Evolutionary conservation across 2,329 filamentous ascomycete species (phyloP).

Genomic region (Canariomyces notabilis): DNA sequence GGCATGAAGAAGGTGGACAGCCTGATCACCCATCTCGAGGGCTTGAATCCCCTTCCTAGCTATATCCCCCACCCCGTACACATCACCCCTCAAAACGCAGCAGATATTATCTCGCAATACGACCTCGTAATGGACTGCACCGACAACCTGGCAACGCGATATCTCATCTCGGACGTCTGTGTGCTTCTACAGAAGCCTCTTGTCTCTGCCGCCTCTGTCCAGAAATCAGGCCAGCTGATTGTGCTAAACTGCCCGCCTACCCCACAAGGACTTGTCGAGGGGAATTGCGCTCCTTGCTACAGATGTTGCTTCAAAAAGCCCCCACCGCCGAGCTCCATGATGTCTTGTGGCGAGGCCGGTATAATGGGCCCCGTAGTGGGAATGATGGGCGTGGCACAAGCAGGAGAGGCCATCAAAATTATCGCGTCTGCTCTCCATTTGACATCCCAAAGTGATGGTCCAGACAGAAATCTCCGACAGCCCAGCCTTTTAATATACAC

Average conservation of each 20-base stretch:
- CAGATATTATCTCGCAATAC: constrained; percentile 62
- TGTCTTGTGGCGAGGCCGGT: constrained; percentile 87
- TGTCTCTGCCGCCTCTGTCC: constrained; percentile 83
- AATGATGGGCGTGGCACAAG: constrained; percentile 87
- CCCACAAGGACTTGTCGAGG: constrained; percentile 46
- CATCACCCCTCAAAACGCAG: constrained; percentile 64
- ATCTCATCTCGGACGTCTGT: constrained; percentile 86
- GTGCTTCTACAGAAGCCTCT: constrained; percentile 74
- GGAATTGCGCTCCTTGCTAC: constrained; percentile 76
- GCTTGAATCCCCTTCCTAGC: constrained; percentile 64
- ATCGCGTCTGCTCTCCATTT: constrained; percentile 43
- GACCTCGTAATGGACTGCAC: constrained; percentile 92
- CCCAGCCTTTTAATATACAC: constrained; percentile 44
- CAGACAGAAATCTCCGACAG: constrained; percentile 18
- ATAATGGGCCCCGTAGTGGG: constrained; percentile 91
- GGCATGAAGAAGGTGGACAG: constrained; percentile 79
- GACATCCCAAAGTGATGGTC: not conserved
- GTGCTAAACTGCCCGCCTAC: constrained; percentile 76
- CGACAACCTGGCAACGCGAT: constrained; percentile 85
- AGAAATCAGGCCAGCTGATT: constrained; percentile 84
- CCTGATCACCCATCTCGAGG: constrained; percentile 53
- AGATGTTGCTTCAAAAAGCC: constrained; percentile 87
- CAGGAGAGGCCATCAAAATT: constrained; percentile 83
- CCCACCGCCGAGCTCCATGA: constrained; percentile 74
- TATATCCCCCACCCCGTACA: constrained; percentile 60